Evolutionary conservation across 2,329 filamentous ascomycete genomes (phyloP), one percentile per base, ranked within the genome.

Genomic region (Colletotrichum karsti): DNA sequence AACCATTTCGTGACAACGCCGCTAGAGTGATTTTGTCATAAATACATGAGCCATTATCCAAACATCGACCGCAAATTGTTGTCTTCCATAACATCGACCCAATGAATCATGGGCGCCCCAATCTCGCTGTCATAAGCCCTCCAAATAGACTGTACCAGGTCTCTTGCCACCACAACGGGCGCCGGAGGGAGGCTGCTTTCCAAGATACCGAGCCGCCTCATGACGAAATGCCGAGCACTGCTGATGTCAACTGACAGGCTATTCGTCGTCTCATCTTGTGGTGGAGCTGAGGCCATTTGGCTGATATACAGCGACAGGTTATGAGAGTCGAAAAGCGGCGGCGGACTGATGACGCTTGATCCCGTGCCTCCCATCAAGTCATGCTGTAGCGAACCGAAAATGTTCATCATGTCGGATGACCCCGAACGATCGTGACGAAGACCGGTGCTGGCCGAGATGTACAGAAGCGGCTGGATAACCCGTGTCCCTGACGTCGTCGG

Each of bases 21-120:
- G 28, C 9, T 12, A 8, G 7, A 18, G 15, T 12, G 8, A 18
- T 10, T n/a, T n/a, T 9, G 46, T 15, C 2, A 30, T 20, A 3
- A 13, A 5, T 55, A 54, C 33, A 22, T 37, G 10, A 18, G 12
- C 55, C 33, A 56, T 58, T 67, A 79, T 10, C 77, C 77, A 73
- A 79, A 79, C 73, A 79, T 72, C 18, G 77, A 77, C 4, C 74
- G 72, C 26, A 79, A 59, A 24, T 77, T 73, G 15, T 74, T 74
- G 4, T 76, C 72, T 55, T 78, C 78, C 80, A 82, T 83, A 5
- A 83, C 78, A 55, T 83, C 81, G 4, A 82, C 74, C 81, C 81
- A 83, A 46, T 83, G 81, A 1, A 80, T 80, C 9, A 75, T 69
- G 10, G 73, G 65, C 1, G 74, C 72, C 0, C 75, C 79, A 4